Evolutionary conservation across 1,139 yeast species (phyloP).

Genomic region (Candida labiduridarum): DNA sequence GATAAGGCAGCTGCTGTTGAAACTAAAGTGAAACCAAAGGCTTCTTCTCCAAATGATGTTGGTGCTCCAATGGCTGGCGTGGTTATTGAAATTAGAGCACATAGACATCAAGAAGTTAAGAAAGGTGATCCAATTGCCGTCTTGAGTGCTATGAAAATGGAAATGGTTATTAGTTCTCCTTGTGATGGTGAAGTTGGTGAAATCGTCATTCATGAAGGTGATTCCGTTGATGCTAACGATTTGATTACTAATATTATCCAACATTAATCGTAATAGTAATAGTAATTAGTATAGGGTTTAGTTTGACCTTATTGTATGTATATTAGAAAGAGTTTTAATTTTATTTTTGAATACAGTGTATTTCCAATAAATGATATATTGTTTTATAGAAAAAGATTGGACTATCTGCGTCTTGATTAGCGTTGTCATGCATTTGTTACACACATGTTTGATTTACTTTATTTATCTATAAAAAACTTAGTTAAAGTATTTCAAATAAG

Average conservation of each 20-base stretch:
- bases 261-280: neutral
- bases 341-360: neutral
- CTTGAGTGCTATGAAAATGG: constrained; percentile 99
- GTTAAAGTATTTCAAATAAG: constrained; percentile 40
- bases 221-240: constrained; percentile 93
- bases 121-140: constrained; percentile 97
- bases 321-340: constrained; percentile 1
- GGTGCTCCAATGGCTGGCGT: constrained; percentile 99
- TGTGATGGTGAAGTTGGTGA: constrained; percentile 81
- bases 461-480: constrained; percentile 2
- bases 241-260: constrained; percentile 49
- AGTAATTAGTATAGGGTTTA: neutral
- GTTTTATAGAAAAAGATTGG: too few species aligned
- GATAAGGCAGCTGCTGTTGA: constrained; percentile 88
- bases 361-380: neutral
- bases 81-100: constrained; percentile 89
- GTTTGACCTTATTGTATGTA: neutral
- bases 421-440: too few species aligned
- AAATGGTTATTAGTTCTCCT: constrained; percentile 96
- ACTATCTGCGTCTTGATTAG: too few species aligned
- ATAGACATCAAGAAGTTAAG: constrained; percentile 84
- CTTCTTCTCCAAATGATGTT: constrained; percentile 88
- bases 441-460: neutral
- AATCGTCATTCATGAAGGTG: constrained; percentile 82
- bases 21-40: constrained; percentile 86